Base-by-base conservation (phyloP, 371 early-diverging fungal species). In the Apophysomyces trapeziformis region DNA sequence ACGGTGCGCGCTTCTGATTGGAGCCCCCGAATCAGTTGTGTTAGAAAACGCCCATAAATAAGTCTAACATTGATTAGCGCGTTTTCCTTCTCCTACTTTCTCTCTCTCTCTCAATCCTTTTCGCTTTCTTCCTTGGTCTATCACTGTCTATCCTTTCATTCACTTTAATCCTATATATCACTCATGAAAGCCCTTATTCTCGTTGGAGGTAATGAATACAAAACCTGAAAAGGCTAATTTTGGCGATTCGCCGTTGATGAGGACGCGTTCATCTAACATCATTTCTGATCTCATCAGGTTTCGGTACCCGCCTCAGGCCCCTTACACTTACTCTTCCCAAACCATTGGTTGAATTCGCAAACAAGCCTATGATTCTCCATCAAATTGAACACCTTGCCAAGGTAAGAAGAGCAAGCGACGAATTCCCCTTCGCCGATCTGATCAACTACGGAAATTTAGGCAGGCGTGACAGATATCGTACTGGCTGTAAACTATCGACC, bases 281-380 rank as follows among this genome's bases (percentile, higher is more conserved):
- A 26, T 64, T 21, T 54, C 38, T 6, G 54, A 50, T 50, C 21
- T 50, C 54, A 32, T 64, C 58, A 96, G 96, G 97, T 62, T 98
- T 96, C 75, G 99, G 99, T 61, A 99, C 99, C 61, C 93, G 99
- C 75, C 92, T 99, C 67, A 88, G 99, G 39, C 99, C 99, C 16
- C 88, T 99, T 47, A 99, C 99, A 8, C 88, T 99, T 62, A 95
- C 99, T 58, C 79, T 93, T 64, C 99, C 99, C 69, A 99, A 99
- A 80, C 99, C 99, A 39, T 87, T 99, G 62, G 97, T 99, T 13
- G 96, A 97, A 75, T 99, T 99, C 85, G 96, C 93, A 60, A 99
- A 99, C 90, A 93, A 91, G 79, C 99, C 99, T 45, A 99, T 99
- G 93, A 95, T 99, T 69, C 87, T 97, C 63, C 99, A 99, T 82